These are phyloP conservation scores for Kurtzmaniella quercitrusa DNA, from an alignment of 1,139 yeast species.

Conservation along the genomic window DNA sequence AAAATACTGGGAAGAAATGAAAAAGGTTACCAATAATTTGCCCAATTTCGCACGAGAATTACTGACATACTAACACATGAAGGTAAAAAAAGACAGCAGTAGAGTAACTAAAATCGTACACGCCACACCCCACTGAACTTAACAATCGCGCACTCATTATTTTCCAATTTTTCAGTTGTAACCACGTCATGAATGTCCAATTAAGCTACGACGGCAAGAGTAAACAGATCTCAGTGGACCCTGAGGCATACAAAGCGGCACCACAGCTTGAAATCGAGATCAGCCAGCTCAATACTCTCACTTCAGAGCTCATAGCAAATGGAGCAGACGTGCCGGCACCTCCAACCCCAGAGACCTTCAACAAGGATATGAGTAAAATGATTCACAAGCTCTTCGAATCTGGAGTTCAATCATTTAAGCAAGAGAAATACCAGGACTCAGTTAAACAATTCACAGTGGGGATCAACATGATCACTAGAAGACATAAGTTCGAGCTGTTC, in stretches of 20 bases:
- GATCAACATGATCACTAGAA: conserved; percentile 72
- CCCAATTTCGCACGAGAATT: too few species aligned
- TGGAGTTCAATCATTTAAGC: conserved; percentile 63
- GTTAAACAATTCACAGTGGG: conserved; percentile 72
- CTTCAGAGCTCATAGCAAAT: conserved; percentile 54
- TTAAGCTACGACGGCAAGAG: conserved; percentile 26
- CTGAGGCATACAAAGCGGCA: conserved; percentile 16
- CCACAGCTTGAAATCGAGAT: conserved; percentile 45
- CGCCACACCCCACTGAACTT: too few species aligned
- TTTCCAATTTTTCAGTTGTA: background rate
- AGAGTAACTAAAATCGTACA: too few species aligned
- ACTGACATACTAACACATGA: too few species aligned
- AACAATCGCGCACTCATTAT: too few species aligned
- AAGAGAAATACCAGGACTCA: conserved; percentile 65
- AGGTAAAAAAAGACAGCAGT: too few species aligned
- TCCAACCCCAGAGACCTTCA: conserved; percentile 48
- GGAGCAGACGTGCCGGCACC: conserved; percentile 71
- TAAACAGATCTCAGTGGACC: conserved; percentile 24
- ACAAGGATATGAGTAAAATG: conserved; percentile 59
- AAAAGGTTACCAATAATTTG: too few species aligned
- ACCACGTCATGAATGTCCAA: conserved; percentile 17
- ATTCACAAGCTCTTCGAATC: conserved; percentile 71
- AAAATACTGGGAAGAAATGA: too few species aligned
- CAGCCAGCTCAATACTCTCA: conserved; percentile 60
- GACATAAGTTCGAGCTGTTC: conserved; percentile 85